These are phyloP conservation scores for Leptodontidium sp. DNA, from an alignment of 2,329 filamentous ascomycete species.

Conservation along the genomic window DNA sequence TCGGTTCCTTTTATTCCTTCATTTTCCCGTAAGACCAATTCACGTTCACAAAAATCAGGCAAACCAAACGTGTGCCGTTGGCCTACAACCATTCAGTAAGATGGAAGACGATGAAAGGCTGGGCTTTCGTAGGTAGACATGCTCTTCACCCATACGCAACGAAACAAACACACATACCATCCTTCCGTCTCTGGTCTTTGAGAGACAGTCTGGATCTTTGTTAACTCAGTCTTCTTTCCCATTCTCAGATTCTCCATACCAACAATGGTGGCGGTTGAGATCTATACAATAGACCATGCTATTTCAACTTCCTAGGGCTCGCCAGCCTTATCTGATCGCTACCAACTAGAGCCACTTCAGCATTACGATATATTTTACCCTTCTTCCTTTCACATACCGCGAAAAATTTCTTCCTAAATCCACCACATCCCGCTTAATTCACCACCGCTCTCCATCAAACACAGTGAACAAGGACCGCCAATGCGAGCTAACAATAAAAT, in stretches of 20 bases:
- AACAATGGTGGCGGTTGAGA: not conserved
- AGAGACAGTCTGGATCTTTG: not conserved
- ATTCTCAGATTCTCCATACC: not conserved
- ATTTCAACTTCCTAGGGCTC: too few relatives aligned
- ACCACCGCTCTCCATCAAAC: too few relatives aligned
- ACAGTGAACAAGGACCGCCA: too few relatives aligned
- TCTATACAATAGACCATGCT: slow-evolving; percentile 22
- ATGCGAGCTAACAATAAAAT: too few relatives aligned
- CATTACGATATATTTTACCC: too few relatives aligned
- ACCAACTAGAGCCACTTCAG: too few relatives aligned
- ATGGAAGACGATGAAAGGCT: slow-evolving; percentile 13
- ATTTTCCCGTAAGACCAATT: not conserved
- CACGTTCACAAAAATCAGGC: not conserved
- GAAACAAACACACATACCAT: slow-evolving; percentile 7
- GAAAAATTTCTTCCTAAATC: too few relatives aligned
- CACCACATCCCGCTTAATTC: too few relatives aligned
- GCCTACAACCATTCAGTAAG: slow-evolving; percentile 1
- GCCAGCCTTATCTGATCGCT: too few relatives aligned
- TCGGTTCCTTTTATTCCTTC: not conserved
- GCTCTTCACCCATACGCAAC: not conserved
- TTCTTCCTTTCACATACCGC: too few relatives aligned
- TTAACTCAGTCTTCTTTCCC: not conserved
- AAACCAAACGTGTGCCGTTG: not conserved
- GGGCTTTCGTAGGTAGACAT: not conserved
- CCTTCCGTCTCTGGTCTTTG: not conserved